Conservation (phyloP, 148 eudicot genomes). For the Arbutus unedo region DNA sequence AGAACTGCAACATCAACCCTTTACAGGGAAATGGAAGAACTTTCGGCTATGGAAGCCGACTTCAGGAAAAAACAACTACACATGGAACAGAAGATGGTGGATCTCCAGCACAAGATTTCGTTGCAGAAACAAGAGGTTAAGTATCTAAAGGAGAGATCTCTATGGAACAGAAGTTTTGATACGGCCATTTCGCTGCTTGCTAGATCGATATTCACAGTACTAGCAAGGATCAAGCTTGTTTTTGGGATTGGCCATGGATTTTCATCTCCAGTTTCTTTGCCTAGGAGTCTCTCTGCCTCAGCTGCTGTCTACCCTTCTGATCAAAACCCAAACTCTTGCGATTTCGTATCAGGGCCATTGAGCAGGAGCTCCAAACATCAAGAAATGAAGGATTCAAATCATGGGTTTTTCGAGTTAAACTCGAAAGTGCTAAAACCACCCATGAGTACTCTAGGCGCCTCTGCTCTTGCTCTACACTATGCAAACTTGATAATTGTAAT, state of each 20-base stretch:
- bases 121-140: conserved; percentile 75
- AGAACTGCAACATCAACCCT: conserved; percentile 49
- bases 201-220: conserved; percentile 51
- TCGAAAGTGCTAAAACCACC: conserved; percentile 54
- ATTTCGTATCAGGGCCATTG: conserved; percentile 46
- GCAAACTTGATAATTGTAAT: conserved; percentile 77
- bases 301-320: conserved; percentile 68
- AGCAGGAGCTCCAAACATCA: conserved; percentile 20
- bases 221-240: conserved; percentile 71
- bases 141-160: conserved; percentile 54
- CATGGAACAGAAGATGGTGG: conserved; percentile 30
- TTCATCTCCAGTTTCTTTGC: conserved; percentile 35
- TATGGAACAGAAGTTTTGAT: conserved; percentile 69
- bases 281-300: conserved; percentile 71
- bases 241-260: conserved; percentile 47
- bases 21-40: conserved; percentile 70
- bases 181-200: conserved; percentile 45
- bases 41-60: conserved; percentile 35
- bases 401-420: conserved; percentile 51
- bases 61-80: conserved; percentile 21
- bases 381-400: conserved; percentile 7
- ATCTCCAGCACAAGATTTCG: conserved; percentile 52
- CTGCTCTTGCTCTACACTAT: conserved; percentile 76
- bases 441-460: conserved; percentile 57
- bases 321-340: conserved; percentile 12